Evolutionary conservation across 2,329 filamentous ascomycete genomes (phyloP).

Genomic region (Colletotrichum australisinense): DNA sequence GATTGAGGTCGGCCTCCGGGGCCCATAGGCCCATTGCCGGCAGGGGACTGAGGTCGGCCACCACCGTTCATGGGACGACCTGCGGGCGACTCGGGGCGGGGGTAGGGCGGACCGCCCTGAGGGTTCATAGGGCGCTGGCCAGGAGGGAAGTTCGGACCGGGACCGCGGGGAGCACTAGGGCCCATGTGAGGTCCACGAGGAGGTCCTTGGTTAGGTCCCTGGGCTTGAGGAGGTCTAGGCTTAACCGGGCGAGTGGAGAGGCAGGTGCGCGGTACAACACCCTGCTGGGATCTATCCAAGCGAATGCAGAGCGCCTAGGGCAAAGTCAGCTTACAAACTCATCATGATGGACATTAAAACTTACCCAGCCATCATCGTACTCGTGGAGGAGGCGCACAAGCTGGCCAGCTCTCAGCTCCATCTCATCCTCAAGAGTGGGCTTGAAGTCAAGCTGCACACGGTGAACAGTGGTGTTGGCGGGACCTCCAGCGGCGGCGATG

Average conservation of each 20-base stretch:
- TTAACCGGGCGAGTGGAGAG: constrained; percentile 93
- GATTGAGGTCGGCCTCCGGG: constrained; percentile 56
- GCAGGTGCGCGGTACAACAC: constrained; percentile 93
- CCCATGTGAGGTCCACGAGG: constrained; percentile 68
- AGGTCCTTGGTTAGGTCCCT: constrained; percentile 56
- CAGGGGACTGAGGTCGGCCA: constrained; percentile 56
- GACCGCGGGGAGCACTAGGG: constrained; percentile 46
- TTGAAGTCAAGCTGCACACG: constrained; percentile 95
- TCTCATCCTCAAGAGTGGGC: constrained; percentile 91
- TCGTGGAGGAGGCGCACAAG: constrained; percentile 92
- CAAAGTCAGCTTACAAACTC: constrained; percentile 43
- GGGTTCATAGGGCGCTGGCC: constrained; percentile 53
- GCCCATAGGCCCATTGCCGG: constrained; percentile 45
- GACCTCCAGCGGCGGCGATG: constrained; percentile 72
- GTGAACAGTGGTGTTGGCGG: constrained; percentile 76
- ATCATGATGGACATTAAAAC: constrained; percentile 46
- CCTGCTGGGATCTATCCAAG: constrained; percentile 90
- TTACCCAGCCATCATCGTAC: constrained; percentile 98
- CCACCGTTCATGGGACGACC: constrained; percentile 43
- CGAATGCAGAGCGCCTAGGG: constrained; percentile 86
- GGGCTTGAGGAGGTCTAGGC: constrained; percentile 72
- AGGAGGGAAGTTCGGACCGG: constrained; percentile 46
- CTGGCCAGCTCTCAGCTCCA: constrained; percentile 83
- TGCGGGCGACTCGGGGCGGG: constrained; percentile 50
- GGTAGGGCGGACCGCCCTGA: constrained; percentile 42